Base-by-base conservation (phyloP, 345 rosid genomes). In the Erucastrum elatum region DNA sequence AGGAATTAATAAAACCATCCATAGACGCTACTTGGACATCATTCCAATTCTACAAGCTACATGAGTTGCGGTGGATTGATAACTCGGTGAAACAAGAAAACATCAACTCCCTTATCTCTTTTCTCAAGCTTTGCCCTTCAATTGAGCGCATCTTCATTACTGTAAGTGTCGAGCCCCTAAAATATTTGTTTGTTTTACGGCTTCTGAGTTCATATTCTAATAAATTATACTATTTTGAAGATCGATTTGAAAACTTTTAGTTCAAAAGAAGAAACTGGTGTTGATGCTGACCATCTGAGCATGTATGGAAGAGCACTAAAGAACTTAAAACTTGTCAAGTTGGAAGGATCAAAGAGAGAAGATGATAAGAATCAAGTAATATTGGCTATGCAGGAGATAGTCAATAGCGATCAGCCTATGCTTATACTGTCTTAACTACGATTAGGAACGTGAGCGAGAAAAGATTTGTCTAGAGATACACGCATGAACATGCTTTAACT, bases 31-130 rank as follows among this genome's bases (percentile, higher is more conserved):
- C 84, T 25, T 66, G 55, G 72, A 66, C 85, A 60, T 83, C 84
- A 21, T 88, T 88, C 55, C 88, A 84, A 31, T 87, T 90, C 76
- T 90, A 86, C 73, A 82, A 78, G 15, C 64, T 90, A 66, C 86
- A 84, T 60, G 92, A 87, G 69, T 12, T 90, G 63, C 70, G 85
- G 84, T 90, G 94, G 94, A 86, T 87, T 2, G 94, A 90, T 58
- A 68, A 73, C 76, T 80, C 77, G 9, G 33, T 66, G 27, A 75
- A 78, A 75, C 77, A 75, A 68, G 82, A 70, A 75, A 85, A 84
- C 66, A 68, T 35, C 12, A 80, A 65, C 35, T 63, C 82, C 16
- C 13, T 88, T 6, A 76, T 88, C 72, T 75, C 83, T 46, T 90
- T 87, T 83, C 81, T 90, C 56, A 85, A 83, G 39, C 77, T 89